Conservation (phyloP, 2,329 filamentous ascomycete species). For the Madurella fahalii region DNA sequence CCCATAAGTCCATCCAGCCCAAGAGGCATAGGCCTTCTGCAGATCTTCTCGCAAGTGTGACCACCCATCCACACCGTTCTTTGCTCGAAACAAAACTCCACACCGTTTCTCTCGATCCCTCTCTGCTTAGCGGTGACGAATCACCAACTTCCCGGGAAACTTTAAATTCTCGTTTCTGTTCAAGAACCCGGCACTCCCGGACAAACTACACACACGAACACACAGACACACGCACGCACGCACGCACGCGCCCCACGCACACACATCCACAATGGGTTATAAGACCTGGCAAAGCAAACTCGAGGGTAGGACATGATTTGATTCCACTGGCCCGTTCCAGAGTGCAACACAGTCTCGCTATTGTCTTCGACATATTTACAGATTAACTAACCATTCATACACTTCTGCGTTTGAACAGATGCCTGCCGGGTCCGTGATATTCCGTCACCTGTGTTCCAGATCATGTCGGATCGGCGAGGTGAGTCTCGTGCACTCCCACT, state of each 20-base stretch:
- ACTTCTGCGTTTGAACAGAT: slow-evolving; percentile 21
- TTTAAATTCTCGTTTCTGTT: not conserved
- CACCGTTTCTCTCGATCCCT: not conserved
- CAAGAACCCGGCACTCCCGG: not conserved
- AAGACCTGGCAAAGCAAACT: slow-evolving; percentile 34
- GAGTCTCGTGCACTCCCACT: slow-evolving; percentile 5
- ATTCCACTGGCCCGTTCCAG: not conserved
- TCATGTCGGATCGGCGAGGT: slow-evolving; percentile 35
- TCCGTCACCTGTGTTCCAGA: slow-evolving; percentile 30
- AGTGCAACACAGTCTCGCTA: no score
- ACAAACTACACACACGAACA: not conserved
- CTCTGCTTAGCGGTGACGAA: not conserved
- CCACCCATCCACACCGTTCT: not conserved
- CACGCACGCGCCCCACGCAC: no score
- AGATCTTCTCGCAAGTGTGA: not conserved
- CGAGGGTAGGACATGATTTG: slow-evolving; percentile 22
- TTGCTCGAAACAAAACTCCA: slow-evolving; percentile 12
- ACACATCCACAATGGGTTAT: slow-evolving; percentile 19
- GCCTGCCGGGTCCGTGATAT: slow-evolving; percentile 31
- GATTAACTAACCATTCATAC: slow-evolving; percentile 1
- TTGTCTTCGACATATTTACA: no score
- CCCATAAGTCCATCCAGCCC: not conserved
- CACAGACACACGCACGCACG: no score
- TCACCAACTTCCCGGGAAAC: not conserved
- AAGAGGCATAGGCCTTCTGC: not conserved